Percentiles rank a stretch among this genome's conserved stretches.
Conservation (phyloP, 768 basidiomycete species). For the Mycena rebaudengoi region DNA sequence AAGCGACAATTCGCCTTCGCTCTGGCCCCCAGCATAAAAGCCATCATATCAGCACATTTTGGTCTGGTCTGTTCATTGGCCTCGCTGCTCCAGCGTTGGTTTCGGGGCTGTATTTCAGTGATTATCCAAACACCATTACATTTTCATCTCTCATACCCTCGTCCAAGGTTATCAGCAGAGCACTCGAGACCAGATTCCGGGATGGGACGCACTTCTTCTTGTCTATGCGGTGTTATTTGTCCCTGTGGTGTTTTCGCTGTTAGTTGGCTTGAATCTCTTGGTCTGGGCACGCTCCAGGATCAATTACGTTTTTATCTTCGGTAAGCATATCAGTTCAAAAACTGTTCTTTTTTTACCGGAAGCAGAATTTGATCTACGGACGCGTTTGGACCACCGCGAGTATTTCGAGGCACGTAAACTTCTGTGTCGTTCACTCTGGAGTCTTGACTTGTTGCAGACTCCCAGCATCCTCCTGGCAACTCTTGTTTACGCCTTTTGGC, state of each 20-base stretch:
- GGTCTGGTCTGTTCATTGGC: slow-evolving; percentile 78
- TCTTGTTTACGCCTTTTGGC: slow-evolving; percentile 83
- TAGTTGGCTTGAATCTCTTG: slow-evolving; percentile 85
- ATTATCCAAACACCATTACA: not conserved
- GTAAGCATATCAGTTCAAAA: slow-evolving; percentile 47
- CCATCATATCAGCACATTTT: slow-evolving; percentile 77
- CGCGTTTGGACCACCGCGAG: slow-evolving; percentile 79
- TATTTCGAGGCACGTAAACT: slow-evolving; percentile 68
- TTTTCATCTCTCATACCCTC: not conserved
- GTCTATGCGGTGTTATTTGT: slow-evolving; percentile 80
- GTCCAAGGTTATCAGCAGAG: slow-evolving; percentile 61
- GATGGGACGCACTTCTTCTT: slow-evolving; percentile 78
- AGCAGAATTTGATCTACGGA: slow-evolving; percentile 73
- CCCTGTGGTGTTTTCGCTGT: slow-evolving; percentile 76
- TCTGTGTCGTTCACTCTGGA: slow-evolving; percentile 25
- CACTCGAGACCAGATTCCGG: slow-evolving; percentile 63
- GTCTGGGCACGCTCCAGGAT: slow-evolving; percentile 82
- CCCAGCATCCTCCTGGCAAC: slow-evolving; percentile 82
- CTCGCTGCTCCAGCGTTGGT: slow-evolving; percentile 74
- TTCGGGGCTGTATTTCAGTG: slow-evolving; percentile 71
- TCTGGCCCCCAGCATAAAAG: slow-evolving; percentile 57
- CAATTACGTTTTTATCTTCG: slow-evolving; percentile 95
- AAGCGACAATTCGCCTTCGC: slow-evolving; percentile 73
- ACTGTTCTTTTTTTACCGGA: not conserved
- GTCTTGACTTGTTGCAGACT: slow-evolving; percentile 52